phyloP scores from a whole-genome alignment of 2,329 filamentous ascomycete genomes.

The Hymenoscyphus repandus region DNA sequence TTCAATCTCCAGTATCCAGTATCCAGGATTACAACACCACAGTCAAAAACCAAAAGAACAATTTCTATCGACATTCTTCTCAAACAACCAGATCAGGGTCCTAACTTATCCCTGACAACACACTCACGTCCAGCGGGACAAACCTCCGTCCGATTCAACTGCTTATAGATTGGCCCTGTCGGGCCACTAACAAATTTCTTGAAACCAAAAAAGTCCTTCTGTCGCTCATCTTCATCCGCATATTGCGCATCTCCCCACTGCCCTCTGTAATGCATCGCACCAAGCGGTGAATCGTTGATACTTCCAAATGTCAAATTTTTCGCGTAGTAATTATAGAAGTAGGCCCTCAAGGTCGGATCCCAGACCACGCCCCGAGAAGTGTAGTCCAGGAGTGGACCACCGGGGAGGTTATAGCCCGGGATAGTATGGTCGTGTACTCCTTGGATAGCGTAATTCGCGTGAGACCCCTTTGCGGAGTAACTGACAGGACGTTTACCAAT shows the following conservation, averaged over 20 bases:
- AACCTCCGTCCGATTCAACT: conserved; percentile 48
- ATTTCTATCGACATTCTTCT: too few species aligned
- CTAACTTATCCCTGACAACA: conserved; percentile 24
- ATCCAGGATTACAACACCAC: too few species aligned
- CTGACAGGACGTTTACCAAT: conserved; percentile 46
- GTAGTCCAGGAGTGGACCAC: conserved; percentile 48
- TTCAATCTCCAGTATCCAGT: too few species aligned
- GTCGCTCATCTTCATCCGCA: conserved; percentile 39
- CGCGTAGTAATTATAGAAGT: conserved; percentile 48
- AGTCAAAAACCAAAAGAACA: too few species aligned
- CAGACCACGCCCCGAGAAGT: conserved; percentile 50
- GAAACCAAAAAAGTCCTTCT: conserved; percentile 38
- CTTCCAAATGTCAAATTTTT: conserved; percentile 22
- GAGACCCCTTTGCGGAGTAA: conserved; percentile 55
- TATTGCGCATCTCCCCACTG: conserved; percentile 60
- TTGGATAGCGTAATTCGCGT: conserved; percentile 57
- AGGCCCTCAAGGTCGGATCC: conserved; percentile 54
- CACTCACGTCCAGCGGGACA: conserved; percentile 41
- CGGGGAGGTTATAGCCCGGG: conserved; percentile 52
- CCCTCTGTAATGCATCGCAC: conserved; percentile 52
- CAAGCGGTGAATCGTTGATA: conserved; percentile 39
- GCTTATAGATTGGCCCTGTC: conserved; percentile 56
- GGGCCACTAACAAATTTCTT: conserved; percentile 53
- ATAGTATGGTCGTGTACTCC: conserved; percentile 60
- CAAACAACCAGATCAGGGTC: conserved; percentile 12